Percentiles rank a stretch among this genome's conserved stretches.
Evolutionary conservation across 1,139 yeast species (phyloP).

Genomic region (Kodamaea sp.): DNA sequence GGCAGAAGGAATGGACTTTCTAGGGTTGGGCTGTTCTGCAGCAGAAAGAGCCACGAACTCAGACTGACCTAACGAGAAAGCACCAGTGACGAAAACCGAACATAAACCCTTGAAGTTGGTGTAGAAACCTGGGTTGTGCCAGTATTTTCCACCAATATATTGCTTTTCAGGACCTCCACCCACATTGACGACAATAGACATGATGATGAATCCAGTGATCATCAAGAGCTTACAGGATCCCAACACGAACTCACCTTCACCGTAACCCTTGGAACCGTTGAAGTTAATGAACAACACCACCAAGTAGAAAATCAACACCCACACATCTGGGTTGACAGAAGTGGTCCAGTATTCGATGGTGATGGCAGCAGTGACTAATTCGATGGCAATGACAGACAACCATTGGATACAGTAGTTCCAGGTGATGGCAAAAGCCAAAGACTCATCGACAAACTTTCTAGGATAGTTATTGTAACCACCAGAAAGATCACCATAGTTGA

Average conservation of each 20-base stretch:
- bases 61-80: conserved; percentile 45
- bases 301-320: conserved; percentile 30
- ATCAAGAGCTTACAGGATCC: conserved; percentile 23
- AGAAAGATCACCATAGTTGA: conserved; percentile 38
- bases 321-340: conserved; percentile 29
- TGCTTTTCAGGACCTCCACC: conserved; percentile 27
- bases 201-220: conserved; percentile 29
- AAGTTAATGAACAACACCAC: conserved; percentile 27
- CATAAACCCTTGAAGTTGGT: conserved; percentile 41
- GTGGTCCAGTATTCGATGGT: conserved; percentile 36
- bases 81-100: conserved; percentile 44
- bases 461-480: conserved; percentile 46
- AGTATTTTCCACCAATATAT: conserved; percentile 34
- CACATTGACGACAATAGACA: conserved; percentile 31
- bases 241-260: conserved; percentile 35
- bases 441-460: conserved; percentile 38
- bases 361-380: conserved; percentile 41
- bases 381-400: conserved; percentile 43
- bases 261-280: conserved; percentile 34
- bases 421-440: conserved; percentile 40
- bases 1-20: conserved; percentile 42
- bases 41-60: conserved; percentile 45
- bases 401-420: conserved; percentile 48
- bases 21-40: conserved; percentile 44
- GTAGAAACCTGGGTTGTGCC: conserved; percentile 29